Percentiles rank a stretch among this genome's conserved stretches.
phyloP scores from a whole-genome alignment of 176 grass and related monocot genomes.

The Carex kokanica region DNA sequence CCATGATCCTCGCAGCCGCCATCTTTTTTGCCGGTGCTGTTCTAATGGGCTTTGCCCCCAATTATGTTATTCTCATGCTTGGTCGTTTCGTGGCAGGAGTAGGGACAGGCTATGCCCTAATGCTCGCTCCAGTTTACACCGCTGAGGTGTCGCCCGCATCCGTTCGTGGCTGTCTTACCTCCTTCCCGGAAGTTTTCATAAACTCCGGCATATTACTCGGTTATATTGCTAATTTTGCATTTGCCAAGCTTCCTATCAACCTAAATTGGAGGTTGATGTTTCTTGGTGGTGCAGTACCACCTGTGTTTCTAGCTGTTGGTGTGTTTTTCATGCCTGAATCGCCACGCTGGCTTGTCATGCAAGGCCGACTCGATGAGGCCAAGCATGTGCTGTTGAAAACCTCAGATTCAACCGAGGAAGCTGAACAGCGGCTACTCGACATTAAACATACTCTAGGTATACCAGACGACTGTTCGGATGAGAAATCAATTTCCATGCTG shows the following conservation, averaged over 20 bases:
- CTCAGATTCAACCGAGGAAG: constrained; percentile 57
- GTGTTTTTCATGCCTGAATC: constrained; percentile 96
- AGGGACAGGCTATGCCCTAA: constrained; percentile 69
- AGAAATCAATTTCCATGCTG: constrained; percentile 25
- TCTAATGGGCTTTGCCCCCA: constrained; percentile 63
- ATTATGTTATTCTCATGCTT: constrained; percentile 66
- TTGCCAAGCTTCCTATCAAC: constrained; percentile 58
- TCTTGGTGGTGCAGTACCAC: constrained; percentile 69
- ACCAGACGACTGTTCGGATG: constrained; percentile 30
- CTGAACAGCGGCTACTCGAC: constrained; percentile 48
- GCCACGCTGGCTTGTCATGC: constrained; percentile 91
- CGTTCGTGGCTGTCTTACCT: constrained; percentile 63
- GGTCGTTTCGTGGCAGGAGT: constrained; percentile 83
- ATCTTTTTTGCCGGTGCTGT: constrained; percentile 84
- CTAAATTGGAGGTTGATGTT: constrained; percentile 88
- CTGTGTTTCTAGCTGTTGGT: constrained; percentile 59
- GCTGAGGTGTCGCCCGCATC: constrained; percentile 83
- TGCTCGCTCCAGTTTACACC: constrained; percentile 86
- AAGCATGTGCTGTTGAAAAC: constrained; percentile 51
- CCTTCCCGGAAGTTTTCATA: constrained; percentile 89
- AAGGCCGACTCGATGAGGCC: constrained; percentile 65
- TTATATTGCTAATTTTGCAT: constrained; percentile 94
- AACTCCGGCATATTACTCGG: constrained; percentile 78
- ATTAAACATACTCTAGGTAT: constrained; percentile 71
- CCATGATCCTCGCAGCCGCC: constrained; percentile 66